A percentile compares a stretch with the other conserved stretches of the same genome.
Evolutionary conservation across 2,329 filamentous ascomycete species (phyloP).

Genomic region (Rhexocercosporidium sp.): DNA sequence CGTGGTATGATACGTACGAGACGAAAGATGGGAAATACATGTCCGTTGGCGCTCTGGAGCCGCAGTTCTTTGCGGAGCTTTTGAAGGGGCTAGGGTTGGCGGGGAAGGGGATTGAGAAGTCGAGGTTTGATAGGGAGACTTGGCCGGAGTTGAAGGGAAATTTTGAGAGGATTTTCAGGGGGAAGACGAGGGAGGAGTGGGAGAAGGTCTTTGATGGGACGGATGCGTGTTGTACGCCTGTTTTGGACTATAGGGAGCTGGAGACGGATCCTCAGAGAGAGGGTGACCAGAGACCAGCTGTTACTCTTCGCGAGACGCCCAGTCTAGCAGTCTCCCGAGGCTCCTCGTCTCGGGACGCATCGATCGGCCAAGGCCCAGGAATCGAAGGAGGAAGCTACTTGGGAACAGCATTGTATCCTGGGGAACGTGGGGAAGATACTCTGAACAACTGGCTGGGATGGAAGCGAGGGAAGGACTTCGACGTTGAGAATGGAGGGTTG

Average conservation of each 20-base stretch:
- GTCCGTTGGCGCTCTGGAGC: conserved; percentile 90
- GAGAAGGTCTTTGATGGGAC: conserved; percentile 85
- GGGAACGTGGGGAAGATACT: conserved; percentile 73
- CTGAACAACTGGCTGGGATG: conserved; percentile 79
- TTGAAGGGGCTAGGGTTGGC: conserved; percentile 69
- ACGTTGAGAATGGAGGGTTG: conserved; percentile 66
- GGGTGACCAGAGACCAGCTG: conserved; percentile 73
- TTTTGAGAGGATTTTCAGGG: conserved; percentile 69
- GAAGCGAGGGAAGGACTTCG: conserved; percentile 73
- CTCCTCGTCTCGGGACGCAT: conserved; percentile 44
- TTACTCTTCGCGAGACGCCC: conserved; percentile 73
- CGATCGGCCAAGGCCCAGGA: conserved; percentile 64
- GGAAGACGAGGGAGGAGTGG: conserved; percentile 78
- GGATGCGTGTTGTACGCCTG: conserved; percentile 91
- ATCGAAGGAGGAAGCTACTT: conserved; percentile 71
- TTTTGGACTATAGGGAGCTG: conserved; percentile 77
- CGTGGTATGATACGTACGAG: conserved; percentile 89
- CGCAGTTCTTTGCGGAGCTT: conserved; percentile 77
- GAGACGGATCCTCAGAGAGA: conserved; percentile 56
- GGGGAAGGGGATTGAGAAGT: conserved; percentile 54
- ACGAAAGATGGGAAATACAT: conserved; percentile 80
- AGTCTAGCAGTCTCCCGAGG: conserved; percentile 62
- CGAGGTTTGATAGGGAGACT: conserved; percentile 61
- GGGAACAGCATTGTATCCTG: conserved; percentile 63
- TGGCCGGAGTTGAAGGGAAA: conserved; percentile 71